Base-by-base conservation (phyloP, 1,284 basidiomycete genomes). In the Macrocystidia cucumis region DNA sequence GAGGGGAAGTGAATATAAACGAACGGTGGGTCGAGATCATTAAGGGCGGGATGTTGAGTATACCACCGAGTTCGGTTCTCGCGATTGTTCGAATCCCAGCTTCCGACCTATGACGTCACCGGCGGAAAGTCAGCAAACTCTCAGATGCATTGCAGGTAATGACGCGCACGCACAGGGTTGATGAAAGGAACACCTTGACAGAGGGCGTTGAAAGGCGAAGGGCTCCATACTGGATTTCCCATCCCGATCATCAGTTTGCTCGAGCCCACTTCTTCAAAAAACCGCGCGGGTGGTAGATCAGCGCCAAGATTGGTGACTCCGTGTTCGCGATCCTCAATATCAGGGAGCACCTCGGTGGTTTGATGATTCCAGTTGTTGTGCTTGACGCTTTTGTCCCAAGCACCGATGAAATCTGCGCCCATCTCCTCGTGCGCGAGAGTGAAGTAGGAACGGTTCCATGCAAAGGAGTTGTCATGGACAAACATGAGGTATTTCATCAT, bases 401-500 rank as follows among this genome's bases (percentile, higher is more conserved):
- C 45, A 4, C 49, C 49, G 19, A 47, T 39, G 20, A 52, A 45
- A 9, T 42, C 21, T 3, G 48, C 32, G 13, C 37, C 40, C 1
- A 48, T 27, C 13, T 45, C 42, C 13, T 40, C 22, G 2, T 44
- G 35, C 0, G 44, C 45, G 16, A 41, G 42, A 12, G 44, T 17
- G 34, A 52, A 52, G 27, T 50, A 51, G 7, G 46, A 42, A 8
- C 45, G 38, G 34, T 51, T 44, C 51, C 50, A 53, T 1, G 46
- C 43, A 31, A 51, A 53, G 9, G 35, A 30, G 21, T 41, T 20
- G 38, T 48, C 36, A 34, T 53, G 49, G 9, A 50, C 41, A 22
- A 51, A 51, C 13, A 41, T 32, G 25, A 50, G 32, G 20, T 53
- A 39, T 33, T 53, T 53, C 50, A 51, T 51, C 11, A 51, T 40